Evolutionary conservation across 1,284 basidiomycete genomes (phyloP).

Genomic region (Nidula niveotomentosa): DNA sequence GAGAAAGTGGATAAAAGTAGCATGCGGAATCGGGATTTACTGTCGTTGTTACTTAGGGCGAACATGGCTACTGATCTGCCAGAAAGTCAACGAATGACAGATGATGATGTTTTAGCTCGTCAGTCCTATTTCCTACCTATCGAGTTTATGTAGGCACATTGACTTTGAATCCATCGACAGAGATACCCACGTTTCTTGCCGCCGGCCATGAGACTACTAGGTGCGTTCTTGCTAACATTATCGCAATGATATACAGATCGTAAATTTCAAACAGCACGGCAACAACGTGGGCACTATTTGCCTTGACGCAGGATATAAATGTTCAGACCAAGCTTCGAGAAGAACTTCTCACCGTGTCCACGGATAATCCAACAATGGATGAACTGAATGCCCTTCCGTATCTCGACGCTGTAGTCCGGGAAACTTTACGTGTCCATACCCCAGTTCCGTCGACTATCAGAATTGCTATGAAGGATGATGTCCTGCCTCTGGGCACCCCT

Average conservation of each 20-base stretch:
- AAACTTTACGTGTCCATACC: conserved; percentile 64
- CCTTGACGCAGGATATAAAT: conserved; percentile 52
- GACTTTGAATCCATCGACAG: conserved; percentile 24
- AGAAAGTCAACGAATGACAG: conserved; percentile 59
- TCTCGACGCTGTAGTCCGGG: conserved; percentile 67
- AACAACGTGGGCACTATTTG: conserved; percentile 63
- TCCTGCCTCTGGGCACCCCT: conserved; percentile 52
- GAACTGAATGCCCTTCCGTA: conserved; percentile 58
- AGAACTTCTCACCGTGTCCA: conserved; percentile 54
- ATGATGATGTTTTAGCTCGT: conserved; percentile 77
- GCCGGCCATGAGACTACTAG: conserved; percentile 83
- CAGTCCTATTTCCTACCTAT: conserved; percentile 25
- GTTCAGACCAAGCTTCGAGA: conserved; percentile 68
- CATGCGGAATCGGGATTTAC: conserved; percentile 41
- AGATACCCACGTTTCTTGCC: conserved; percentile 60
- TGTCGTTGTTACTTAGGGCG: conserved; percentile 57
- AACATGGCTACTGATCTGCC: conserved; percentile 63
- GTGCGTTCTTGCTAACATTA: conserved; percentile 17
- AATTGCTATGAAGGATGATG: conserved; percentile 48
- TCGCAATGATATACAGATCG: too few relatives aligned
- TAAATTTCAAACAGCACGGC: conserved; percentile 33
- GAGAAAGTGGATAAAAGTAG: conserved; percentile 21
- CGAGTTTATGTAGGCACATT: background rate
- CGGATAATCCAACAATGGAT: conserved; percentile 60
- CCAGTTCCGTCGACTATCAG: conserved; percentile 61